A percentile compares a stretch with the other conserved stretches of the same genome.
Evolutionary conservation across 371 early-diverging fungal species (phyloP).

Genomic region (Lichtheimia hyalospora): DNA sequence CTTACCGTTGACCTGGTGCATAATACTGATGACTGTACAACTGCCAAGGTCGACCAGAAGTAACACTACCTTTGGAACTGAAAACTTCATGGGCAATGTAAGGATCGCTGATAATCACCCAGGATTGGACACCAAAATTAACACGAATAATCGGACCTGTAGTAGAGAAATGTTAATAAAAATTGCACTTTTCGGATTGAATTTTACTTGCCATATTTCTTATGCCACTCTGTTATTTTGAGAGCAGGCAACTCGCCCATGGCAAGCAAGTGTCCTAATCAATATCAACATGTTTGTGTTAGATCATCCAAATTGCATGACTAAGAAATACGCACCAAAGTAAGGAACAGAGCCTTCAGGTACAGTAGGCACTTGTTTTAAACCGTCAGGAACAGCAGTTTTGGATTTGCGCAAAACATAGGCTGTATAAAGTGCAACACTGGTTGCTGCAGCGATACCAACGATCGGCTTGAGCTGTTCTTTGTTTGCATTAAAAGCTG

Average conservation of each 20-base stretch:
- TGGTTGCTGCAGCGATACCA: constrained; percentile 11
- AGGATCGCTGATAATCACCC: constrained; percentile 22
- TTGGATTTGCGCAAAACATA: not conserved
- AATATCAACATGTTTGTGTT: no score
- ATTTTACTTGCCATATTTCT: constrained; percentile 9
- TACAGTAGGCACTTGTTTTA: constrained; percentile 6
- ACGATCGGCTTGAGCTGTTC: constrained; percentile 3
- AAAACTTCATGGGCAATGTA: constrained; percentile 26
- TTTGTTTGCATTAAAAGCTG: not conserved
- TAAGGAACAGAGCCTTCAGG: constrained; percentile 10
- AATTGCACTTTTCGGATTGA: no score
- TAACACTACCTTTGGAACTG: constrained; percentile 15
- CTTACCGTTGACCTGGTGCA: constrained; percentile 13
- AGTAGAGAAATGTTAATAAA: no score
- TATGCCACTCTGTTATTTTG: constrained; percentile 15
- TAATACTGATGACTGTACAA: constrained; percentile 12
- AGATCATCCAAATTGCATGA: no score
- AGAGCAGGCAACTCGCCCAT: constrained; percentile 14
- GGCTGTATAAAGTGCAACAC: constrained; percentile 6
- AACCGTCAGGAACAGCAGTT: not conserved
- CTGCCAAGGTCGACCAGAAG: constrained; percentile 18
- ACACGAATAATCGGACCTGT: constrained; percentile 18
- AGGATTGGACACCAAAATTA: constrained; percentile 20
- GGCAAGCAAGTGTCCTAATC: constrained; percentile 19
- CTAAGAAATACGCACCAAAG: constrained; percentile 6